Conservation (phyloP, 1,139 yeast genomes). For the Debaryomyces sp. region DNA sequence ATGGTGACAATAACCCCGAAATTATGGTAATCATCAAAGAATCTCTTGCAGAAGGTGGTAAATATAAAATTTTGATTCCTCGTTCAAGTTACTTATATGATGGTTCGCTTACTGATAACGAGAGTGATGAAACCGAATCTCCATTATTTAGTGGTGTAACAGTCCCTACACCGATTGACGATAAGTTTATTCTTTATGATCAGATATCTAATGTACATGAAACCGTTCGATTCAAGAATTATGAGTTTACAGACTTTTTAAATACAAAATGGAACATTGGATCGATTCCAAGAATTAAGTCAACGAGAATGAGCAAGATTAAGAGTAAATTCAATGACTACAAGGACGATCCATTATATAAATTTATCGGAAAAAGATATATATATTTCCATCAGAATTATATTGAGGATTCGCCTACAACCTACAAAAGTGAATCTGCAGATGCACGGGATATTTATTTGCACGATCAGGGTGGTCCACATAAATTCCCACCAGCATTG, state of each 20-base stretch:
- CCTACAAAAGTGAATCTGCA: slow-evolving; percentile 12
- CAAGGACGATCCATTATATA: slow-evolving; percentile 23
- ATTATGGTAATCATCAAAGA: slow-evolving; percentile 33
- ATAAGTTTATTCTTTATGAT: slow-evolving; percentile 25
- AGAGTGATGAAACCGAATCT: slow-evolving; percentile 4
- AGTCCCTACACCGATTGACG: slow-evolving; percentile 29
- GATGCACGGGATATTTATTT: slow-evolving; percentile 36
- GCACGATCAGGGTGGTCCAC: slow-evolving; percentile 21
- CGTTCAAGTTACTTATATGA: slow-evolving; percentile 2
- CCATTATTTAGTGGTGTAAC: slow-evolving; percentile 29
- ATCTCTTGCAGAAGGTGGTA: slow-evolving; percentile 12
- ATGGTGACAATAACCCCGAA: slow-evolving; percentile 22
- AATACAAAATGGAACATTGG: slow-evolving; percentile 47
- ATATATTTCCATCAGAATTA: slow-evolving; percentile 36
- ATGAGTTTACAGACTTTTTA: slow-evolving; percentile 32
- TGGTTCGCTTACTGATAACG: background rate
- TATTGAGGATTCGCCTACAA: slow-evolving; percentile 9
- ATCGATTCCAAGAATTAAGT: slow-evolving; percentile 42
- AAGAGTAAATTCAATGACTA: slow-evolving; percentile 18
- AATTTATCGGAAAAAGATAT: slow-evolving; percentile 30
- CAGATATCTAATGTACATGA: slow-evolving; percentile 10
- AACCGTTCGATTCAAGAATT: slow-evolving; percentile 26
- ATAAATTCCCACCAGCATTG: slow-evolving; percentile 41
- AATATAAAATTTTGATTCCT: slow-evolving; percentile 4
- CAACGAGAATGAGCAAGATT: slow-evolving; percentile 21